Conservation (phyloP, 306 rosid genomes). For the Ceratonia siliqua region DNA sequence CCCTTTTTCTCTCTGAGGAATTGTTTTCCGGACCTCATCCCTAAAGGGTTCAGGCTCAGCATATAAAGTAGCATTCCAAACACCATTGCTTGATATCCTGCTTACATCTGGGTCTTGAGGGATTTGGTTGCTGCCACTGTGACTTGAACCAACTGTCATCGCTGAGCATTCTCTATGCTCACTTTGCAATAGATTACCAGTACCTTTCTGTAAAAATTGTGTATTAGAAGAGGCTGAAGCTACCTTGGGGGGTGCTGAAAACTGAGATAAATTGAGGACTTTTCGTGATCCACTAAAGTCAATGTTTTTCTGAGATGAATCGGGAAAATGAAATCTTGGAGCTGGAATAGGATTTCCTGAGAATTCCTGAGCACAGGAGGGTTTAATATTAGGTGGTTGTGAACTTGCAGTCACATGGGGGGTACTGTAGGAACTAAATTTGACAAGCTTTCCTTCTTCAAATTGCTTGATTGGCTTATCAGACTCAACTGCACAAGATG, state of each 20-base stretch:
- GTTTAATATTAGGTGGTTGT: constrained; percentile 37
- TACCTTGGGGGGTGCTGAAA: constrained; percentile 42
- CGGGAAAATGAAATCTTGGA: constrained; percentile 51
- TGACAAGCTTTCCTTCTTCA: constrained; percentile 52
- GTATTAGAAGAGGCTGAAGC: constrained; percentile 44
- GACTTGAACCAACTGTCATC: constrained; percentile 77
- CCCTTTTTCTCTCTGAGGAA: constrained; percentile 48
- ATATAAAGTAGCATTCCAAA: constrained; percentile 51
- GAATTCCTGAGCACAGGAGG: constrained; percentile 42
- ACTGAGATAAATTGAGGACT: constrained; percentile 47
- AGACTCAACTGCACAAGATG: constrained; percentile 54
- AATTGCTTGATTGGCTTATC: constrained; percentile 52
- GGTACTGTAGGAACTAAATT: constrained; percentile 47
- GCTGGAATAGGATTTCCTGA: constrained; percentile 60
- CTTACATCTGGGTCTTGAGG: constrained; percentile 55
- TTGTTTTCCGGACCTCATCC: constrained; percentile 39
- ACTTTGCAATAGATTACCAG: constrained; percentile 35
- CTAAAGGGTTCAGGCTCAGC: constrained; percentile 42
- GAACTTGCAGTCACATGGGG: constrained; percentile 32
- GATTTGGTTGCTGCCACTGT: constrained; percentile 78
- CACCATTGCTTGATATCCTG: constrained; percentile 56
- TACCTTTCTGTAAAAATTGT: constrained; percentile 40
- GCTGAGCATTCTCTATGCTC: constrained; percentile 64
- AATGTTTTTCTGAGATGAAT: constrained; percentile 46
- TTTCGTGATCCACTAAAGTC: constrained; percentile 40